phyloP scores from a whole-genome alignment of 495 filamentous ascomycete genomes.

The Penicillium canariense region DNA sequence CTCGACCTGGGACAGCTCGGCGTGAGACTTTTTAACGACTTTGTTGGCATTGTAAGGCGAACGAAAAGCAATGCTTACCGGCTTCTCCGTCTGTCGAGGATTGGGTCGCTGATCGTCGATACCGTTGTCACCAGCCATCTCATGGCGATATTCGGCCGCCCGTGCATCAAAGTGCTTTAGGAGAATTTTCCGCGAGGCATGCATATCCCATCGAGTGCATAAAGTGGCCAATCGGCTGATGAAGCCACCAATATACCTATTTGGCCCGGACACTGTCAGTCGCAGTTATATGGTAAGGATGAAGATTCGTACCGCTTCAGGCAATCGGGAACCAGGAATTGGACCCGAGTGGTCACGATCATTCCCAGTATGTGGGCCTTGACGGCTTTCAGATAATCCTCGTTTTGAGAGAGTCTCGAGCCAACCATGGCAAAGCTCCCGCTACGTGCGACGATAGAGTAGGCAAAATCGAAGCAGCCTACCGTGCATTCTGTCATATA shows the following conservation, averaged over 20 bases:
- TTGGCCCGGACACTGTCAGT: not conserved
- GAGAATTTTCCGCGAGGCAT: conserved; percentile 23
- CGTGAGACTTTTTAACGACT: not conserved
- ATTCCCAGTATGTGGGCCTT: conserved; percentile 29
- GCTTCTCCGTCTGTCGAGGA: conserved; percentile 2
- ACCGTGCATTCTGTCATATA: conserved; percentile 16
- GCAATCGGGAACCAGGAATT: conserved; percentile 24
- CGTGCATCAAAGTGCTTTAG: conserved; percentile 25
- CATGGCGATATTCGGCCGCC: conserved; percentile 20
- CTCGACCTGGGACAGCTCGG: conserved; percentile 12
- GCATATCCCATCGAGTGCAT: conserved; percentile 27
- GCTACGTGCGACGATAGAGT: conserved; percentile 26
- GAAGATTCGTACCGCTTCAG: conserved; percentile 11
- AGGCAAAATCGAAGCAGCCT: conserved; percentile 26
- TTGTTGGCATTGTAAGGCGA: not conserved
- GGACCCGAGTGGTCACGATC: conserved; percentile 25
- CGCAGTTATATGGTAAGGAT: not conserved
- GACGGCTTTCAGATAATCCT: conserved; percentile 25
- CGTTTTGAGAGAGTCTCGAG: conserved; percentile 18
- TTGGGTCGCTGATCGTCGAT: not conserved
- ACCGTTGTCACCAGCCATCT: conserved; percentile 3
- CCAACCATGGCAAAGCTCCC: conserved; percentile 26
- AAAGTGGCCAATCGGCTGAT: conserved; percentile 15
- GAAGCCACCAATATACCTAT: conserved; percentile 23
- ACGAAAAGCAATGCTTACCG: conserved; percentile 10